phyloP scores from a whole-genome alignment of 768 basidiomycete species.

The Clitopilus passeckerianus region DNA sequence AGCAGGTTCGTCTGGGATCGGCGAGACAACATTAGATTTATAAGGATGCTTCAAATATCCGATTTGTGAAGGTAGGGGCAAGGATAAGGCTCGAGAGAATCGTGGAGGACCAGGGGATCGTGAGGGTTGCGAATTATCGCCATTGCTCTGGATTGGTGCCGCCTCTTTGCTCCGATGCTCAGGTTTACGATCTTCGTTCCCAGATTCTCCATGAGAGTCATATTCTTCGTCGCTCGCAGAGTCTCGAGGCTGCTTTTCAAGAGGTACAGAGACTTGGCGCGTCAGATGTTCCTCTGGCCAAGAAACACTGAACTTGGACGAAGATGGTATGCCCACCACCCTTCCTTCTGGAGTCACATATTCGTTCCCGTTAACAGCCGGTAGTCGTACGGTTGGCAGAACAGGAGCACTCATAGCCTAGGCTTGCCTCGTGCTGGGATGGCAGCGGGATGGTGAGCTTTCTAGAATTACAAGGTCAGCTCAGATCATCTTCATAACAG shows the following conservation, averaged over 20 bases:
- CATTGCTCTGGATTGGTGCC: background rate
- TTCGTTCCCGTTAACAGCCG: conserved; percentile 31
- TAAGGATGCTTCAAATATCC: conserved; percentile 1
- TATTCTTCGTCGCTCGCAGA: background rate
- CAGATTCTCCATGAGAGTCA: background rate
- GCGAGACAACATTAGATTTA: background rate
- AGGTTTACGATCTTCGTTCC: background rate
- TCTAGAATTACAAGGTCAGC: background rate
- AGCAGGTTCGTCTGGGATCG: background rate
- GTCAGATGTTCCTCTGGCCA: conserved; percentile 29
- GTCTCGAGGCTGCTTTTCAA: background rate
- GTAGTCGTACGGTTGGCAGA: conserved; percentile 49
- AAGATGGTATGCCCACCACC: conserved; percentile 36
- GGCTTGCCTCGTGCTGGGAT: conserved; percentile 1
- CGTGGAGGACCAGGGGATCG: background rate
- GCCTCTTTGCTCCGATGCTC: background rate
- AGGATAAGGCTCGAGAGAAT: background rate
- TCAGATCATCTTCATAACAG: background rate
- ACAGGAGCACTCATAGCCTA: conserved; percentile 27
- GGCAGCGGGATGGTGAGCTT: background rate
- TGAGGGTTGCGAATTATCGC: background rate
- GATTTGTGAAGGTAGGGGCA: conserved; percentile 1
- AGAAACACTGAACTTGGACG: conserved; percentile 57
- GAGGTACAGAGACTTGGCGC: background rate
- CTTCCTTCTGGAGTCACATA: background rate